Conservation (phyloP, 208 protist species). For the Trypanosoma theileri region DNA sequence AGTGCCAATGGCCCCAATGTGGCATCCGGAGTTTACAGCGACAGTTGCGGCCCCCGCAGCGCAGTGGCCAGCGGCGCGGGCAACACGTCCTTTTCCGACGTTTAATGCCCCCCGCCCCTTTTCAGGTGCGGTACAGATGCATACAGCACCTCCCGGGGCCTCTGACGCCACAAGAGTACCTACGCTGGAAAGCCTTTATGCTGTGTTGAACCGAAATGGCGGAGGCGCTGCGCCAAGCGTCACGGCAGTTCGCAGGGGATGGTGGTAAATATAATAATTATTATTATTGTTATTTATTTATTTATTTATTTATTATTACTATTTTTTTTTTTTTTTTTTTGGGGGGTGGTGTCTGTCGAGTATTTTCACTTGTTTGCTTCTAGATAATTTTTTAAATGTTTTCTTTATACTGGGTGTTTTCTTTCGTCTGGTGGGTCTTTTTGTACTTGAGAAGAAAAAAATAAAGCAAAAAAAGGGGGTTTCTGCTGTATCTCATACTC, state of each 20-base stretch:
- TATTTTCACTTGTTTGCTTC: conserved; percentile 7
- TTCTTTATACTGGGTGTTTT: background rate
- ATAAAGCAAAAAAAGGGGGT: too few species aligned
- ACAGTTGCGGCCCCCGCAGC: background rate
- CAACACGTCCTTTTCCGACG: background rate
- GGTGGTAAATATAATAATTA: conserved; percentile 9
- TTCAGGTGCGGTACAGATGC: background rate
- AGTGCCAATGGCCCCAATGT: background rate
- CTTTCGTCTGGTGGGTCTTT: too few species aligned
- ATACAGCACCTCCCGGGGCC: background rate
- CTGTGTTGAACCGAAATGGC: too few species aligned
- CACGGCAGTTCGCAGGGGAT: conserved; percentile 13
- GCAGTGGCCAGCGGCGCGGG: background rate
- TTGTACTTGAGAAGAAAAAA: too few species aligned
- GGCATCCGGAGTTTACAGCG: background rate
- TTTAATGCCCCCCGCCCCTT: background rate
- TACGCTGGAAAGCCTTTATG: too few species aligned
- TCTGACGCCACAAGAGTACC: background rate
- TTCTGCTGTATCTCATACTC: too few species aligned
- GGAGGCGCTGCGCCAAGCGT: background rate
- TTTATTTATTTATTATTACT: conserved; percentile 10
- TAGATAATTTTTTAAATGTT: conserved; percentile 5
- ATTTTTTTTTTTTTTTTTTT: conserved; percentile 12
- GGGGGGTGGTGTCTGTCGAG: background rate
- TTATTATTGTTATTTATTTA: background rate